Evolutionary conservation across 2,329 filamentous ascomycete species (phyloP), one percentile per base, ranked within the genome.

Genomic region (Phialemoniopsis sp.): DNA sequence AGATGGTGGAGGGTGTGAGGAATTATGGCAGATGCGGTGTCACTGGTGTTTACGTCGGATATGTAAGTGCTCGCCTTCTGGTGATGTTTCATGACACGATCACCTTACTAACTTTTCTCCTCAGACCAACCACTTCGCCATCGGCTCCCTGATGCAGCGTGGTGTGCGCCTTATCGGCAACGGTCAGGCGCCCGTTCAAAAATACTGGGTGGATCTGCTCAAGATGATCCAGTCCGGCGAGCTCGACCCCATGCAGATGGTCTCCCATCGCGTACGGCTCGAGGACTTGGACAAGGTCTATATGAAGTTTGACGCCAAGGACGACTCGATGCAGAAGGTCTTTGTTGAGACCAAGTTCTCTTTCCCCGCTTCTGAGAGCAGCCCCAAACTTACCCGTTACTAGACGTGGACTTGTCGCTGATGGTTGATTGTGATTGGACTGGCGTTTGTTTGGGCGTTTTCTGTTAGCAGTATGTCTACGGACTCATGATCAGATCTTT

Each of bases 91-190:
- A 34, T 42, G 19, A 39, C 18, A 15, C 18, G 2, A 2, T 16
- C 12, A 5, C 19, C 17, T 10, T 16, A 16, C 6, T 13, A 12
- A 31, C 8, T 12, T 9, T 17, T 14, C 10, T 14, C 15, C 8
- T 2, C 46, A 82, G 74, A 87, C 83, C 16, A 89, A 89, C 62
- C 84, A 88, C 59, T 87, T 91, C 70, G 88, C 88, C 62, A 82
- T 91, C 49, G 87, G 89, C 9, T 82, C 86, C 0, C 57, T 94
- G 13, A 94, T 94, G 88, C 80, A 94, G 64, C 81, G 86, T 26
- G 88, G 88, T n/a, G 80, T 94, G 49, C 82, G 86, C 2, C 74
- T 95, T 33, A 89, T 80, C 32, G 78, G 78, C 14, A 80, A 80
- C 50, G 77, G 77, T 2, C 78, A 82, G 50, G 76, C 76, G 0